These are phyloP conservation scores for Yamadazyma kitorensis DNA, from an alignment of 805 yeast genomes.

Conservation along the genomic window DNA sequence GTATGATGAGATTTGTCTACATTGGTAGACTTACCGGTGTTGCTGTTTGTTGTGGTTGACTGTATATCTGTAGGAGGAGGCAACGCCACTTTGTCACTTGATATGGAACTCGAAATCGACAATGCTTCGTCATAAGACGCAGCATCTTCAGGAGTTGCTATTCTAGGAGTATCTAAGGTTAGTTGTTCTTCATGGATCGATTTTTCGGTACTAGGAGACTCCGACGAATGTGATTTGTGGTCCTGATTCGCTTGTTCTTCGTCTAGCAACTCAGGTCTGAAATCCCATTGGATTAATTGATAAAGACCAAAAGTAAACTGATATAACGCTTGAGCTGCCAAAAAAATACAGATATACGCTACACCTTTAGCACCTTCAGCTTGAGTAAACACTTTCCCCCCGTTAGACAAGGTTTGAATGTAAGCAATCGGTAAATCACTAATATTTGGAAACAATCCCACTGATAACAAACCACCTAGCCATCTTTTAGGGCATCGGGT, in stretches of 20 bases:
- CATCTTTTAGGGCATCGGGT: slow-evolving; percentile 68
- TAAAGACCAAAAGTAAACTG: slow-evolving; percentile 79
- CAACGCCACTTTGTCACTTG: not conserved
- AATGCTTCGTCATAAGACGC: slow-evolving; percentile 5
- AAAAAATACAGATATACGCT: slow-evolving; percentile 77
- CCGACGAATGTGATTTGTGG: too few relatives aligned
- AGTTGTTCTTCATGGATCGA: not conserved
- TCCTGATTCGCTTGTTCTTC: too few relatives aligned
- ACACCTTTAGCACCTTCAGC: slow-evolving; percentile 71
- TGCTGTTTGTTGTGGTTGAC: not conserved
- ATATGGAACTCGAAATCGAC: slow-evolving; percentile 13
- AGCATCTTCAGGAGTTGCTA: slow-evolving; percentile 1
- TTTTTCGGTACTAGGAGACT: not conserved
- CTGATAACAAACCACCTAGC: slow-evolving; percentile 72
- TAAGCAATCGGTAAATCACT: slow-evolving; percentile 87
- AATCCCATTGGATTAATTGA: slow-evolving; percentile 68
- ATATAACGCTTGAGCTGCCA: slow-evolving; percentile 62
- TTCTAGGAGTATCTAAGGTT: not conserved
- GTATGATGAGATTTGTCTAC: not conserved
- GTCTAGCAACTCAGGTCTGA: slow-evolving; percentile 38
- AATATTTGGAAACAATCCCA: slow-evolving; percentile 74
- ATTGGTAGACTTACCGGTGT: not conserved
- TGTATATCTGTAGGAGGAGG: slow-evolving; percentile 11
- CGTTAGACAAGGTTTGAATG: slow-evolving; percentile 65
- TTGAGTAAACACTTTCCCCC: slow-evolving; percentile 51